phyloP scores from a whole-genome alignment of 2,329 filamentous ascomycete species.

The Thelonectria discophora region DNA sequence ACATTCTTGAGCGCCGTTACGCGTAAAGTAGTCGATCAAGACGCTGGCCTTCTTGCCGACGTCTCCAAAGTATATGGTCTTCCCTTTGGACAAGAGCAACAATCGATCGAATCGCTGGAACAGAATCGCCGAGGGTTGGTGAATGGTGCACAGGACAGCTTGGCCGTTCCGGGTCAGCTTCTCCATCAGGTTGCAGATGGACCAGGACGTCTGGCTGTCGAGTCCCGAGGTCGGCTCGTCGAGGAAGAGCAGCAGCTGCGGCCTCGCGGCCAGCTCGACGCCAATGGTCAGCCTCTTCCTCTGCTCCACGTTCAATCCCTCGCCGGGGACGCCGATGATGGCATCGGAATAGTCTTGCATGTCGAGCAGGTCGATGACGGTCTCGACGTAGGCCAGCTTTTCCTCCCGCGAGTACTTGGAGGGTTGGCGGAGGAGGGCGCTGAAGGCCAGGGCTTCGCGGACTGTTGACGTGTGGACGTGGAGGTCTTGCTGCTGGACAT shows the following conservation, averaged over 20 bases:
- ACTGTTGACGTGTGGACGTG: conserved; percentile 83
- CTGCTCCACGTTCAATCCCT: conserved; percentile 67
- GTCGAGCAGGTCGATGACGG: conserved; percentile 71
- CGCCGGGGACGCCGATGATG: conserved; percentile 67
- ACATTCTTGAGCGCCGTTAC: conserved; percentile 65
- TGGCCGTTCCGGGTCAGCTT: conserved; percentile 64
- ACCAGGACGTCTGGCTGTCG: conserved; percentile 68
- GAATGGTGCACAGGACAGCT: conserved; percentile 60
- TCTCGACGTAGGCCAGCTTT: conserved; percentile 83
- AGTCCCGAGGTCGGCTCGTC: conserved; percentile 68
- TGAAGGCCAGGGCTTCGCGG: conserved; percentile 83
- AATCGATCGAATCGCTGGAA: conserved; percentile 65
- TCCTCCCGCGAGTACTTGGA: conserved; percentile 71
- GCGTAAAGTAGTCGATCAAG: conserved; percentile 68
- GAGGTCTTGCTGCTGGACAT: conserved; percentile 84
- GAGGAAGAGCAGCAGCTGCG: conserved; percentile 64
- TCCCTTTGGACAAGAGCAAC: conserved; percentile 67
- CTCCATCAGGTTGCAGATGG: conserved; percentile 66
- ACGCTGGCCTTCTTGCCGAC: conserved; percentile 65
- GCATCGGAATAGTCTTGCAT: conserved; percentile 71
- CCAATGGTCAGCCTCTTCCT: conserved; percentile 67
- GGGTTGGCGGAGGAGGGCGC: conserved; percentile 82
- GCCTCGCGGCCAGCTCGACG: conserved; percentile 62
- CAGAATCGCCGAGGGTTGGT: conserved; percentile 59
- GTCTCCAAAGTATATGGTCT: conserved; percentile 72